phyloP scores from a whole-genome alignment of 2,329 filamentous ascomycete genomes.

The Penicillium sp. region DNA sequence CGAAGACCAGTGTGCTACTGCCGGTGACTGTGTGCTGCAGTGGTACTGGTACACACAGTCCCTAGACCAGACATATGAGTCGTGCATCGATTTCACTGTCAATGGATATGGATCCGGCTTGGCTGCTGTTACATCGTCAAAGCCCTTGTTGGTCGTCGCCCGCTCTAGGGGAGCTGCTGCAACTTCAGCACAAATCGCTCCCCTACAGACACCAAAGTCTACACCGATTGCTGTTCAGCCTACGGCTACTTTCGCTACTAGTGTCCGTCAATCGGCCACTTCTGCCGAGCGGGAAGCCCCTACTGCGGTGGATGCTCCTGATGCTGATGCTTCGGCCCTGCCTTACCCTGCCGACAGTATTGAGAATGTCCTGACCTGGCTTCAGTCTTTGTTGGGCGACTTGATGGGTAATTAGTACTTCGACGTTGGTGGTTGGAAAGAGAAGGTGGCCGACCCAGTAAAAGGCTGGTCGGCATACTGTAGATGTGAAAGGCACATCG shows the following conservation, averaged over 20 bases:
- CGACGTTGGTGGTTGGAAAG: background rate
- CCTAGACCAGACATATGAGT: conserved; percentile 39
- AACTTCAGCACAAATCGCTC: background rate
- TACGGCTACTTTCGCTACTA: conserved; percentile 18
- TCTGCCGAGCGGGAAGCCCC: conserved; percentile 1
- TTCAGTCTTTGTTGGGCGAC: conserved; percentile 18
- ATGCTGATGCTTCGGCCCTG: conserved; percentile 2
- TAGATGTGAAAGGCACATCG: background rate
- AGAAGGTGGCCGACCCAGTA: background rate
- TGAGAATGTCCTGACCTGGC: conserved; percentile 13
- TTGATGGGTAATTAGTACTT: conserved; percentile 15
- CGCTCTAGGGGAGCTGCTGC: background rate
- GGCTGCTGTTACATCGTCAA: background rate
- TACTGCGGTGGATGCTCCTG: conserved; percentile 2
- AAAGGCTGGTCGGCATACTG: background rate
- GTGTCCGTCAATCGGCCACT: conserved; percentile 12
- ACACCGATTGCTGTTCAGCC: conserved; percentile 4
- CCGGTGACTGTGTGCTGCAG: conserved; percentile 36
- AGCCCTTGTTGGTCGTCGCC: background rate
- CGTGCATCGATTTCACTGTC: conserved; percentile 36
- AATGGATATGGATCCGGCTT: conserved; percentile 22
- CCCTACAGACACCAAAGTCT: background rate
- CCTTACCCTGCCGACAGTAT: conserved; percentile 18
- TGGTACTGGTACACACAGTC: conserved; percentile 38
- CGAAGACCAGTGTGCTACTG: conserved; percentile 27